Conservation (phyloP, 768 basidiomycete species). For the Trametes cingulata region DNA sequence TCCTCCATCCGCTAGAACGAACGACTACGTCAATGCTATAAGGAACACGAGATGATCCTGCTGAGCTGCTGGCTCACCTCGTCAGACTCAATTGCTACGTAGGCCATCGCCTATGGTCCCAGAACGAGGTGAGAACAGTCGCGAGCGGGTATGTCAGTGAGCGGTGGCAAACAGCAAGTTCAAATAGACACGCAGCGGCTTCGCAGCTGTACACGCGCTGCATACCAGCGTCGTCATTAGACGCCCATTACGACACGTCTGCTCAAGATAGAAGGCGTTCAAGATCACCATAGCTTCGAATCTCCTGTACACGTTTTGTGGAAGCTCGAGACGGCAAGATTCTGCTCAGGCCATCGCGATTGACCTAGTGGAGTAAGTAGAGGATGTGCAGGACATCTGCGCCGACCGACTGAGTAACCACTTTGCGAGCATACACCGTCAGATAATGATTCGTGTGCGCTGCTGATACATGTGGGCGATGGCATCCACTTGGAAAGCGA, state of each 20-base stretch:
- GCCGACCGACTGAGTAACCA: too few relatives aligned
- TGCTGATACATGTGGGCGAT: too few relatives aligned
- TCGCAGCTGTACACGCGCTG: background rate
- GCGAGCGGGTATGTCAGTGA: background rate
- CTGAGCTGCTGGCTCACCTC: constrained; percentile 22
- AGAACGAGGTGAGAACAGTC: background rate
- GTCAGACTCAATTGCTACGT: constrained; percentile 34
- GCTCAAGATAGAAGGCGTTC: constrained; percentile 4
- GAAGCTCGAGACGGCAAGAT: too few relatives aligned
- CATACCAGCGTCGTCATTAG: background rate
- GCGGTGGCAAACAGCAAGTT: too few relatives aligned
- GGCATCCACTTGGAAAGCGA: too few relatives aligned
- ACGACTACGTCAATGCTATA: constrained; percentile 21
- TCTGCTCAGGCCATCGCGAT: too few relatives aligned
- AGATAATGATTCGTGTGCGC: too few relatives aligned
- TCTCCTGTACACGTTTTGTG: background rate
- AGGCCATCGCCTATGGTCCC: constrained; percentile 25
- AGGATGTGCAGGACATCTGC: too few relatives aligned
- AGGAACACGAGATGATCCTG: background rate
- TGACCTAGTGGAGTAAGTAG: too few relatives aligned
- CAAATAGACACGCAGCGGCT: background rate
- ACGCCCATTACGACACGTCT: constrained; percentile 7
- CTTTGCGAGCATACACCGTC: too few relatives aligned
- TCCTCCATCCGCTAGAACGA: constrained; percentile 33
- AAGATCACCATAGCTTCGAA: background rate